phyloP scores from a whole-genome alignment of 2,329 filamentous ascomycete genomes.

The Aspergillus novoparasiticus region DNA sequence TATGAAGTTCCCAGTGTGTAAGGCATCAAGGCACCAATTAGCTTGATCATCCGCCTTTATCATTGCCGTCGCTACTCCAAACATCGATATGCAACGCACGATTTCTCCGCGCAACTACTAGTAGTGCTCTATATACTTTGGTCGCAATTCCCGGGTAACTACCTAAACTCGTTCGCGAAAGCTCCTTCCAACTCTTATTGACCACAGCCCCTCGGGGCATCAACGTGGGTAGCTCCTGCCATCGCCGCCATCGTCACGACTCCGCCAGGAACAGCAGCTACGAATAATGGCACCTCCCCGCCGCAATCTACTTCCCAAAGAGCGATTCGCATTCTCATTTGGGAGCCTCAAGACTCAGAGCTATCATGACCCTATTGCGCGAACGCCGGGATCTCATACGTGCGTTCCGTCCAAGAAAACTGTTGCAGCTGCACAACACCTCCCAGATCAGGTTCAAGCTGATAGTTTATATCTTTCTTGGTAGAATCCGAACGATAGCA shows the following conservation, averaged over 20 bases:
- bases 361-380: constrained; percentile 65
- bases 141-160: not conserved
- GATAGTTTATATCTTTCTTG: constrained; percentile 8
- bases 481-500: constrained; percentile 74
- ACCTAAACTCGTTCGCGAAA: not conserved
- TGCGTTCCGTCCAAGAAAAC: constrained; percentile 39
- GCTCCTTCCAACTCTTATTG: constrained; percentile 4
- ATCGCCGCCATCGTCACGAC: constrained; percentile 11
- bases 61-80: constrained; percentile 3
- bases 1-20: constrained; percentile 7
- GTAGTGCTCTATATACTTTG: not conserved
- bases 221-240: constrained; percentile 17
- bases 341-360: constrained; percentile 68
- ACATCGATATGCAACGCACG: not conserved
- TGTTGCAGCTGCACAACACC: not conserved
- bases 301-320: constrained; percentile 57
- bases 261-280: constrained; percentile 19
- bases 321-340: constrained; percentile 70
- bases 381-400: constrained; percentile 60
- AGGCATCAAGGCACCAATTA: constrained; percentile 17
- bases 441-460: constrained; percentile 9
- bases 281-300: constrained; percentile 43
- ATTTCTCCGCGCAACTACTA: not conserved
- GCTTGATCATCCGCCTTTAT: not conserved
- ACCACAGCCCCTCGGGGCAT: constrained; percentile 27